These are phyloP conservation scores for Fomitopsis pinicola DNA, from an alignment of 1,284 basidiomycete genomes.

Conservation along the genomic window DNA sequence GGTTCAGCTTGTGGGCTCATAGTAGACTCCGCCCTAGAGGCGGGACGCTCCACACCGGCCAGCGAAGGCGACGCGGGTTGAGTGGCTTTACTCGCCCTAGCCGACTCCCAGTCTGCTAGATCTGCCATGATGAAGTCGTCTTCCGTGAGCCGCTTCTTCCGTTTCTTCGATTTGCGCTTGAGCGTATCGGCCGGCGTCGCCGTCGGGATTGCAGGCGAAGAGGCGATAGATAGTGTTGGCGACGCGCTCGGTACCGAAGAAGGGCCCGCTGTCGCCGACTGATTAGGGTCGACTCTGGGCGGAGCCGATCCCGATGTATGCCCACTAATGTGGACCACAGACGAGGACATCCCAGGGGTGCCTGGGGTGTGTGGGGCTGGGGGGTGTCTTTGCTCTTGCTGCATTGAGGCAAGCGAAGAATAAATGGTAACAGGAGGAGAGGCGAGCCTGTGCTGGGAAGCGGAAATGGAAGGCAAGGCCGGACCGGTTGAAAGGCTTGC, in stretches of 20 bases:
- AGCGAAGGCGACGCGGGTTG: not conserved
- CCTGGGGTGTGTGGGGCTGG: not conserved
- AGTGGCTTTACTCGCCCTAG: not conserved
- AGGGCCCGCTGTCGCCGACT: not conserved
- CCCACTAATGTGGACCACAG: not conserved
- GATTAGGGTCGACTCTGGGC: not conserved
- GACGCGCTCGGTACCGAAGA: not conserved
- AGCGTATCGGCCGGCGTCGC: not conserved
- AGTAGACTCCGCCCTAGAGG: not conserved
- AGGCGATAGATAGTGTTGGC: not conserved
- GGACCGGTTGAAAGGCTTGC: not conserved
- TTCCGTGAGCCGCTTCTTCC: constrained; percentile 6
- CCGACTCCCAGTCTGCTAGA: constrained; percentile 15
- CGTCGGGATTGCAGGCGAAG: not conserved
- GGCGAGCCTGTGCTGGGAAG: not conserved
- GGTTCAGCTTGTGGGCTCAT: not conserved
- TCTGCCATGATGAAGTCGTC: constrained; percentile 18
- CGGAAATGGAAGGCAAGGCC: not conserved
- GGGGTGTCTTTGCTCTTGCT: not conserved
- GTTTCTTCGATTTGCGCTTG: constrained; percentile 11
- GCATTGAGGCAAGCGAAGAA: not conserved
- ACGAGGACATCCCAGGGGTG: not conserved
- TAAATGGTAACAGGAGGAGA: not conserved
- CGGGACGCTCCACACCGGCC: not conserved
- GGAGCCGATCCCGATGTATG: not conserved